Conservation (phyloP, 257 asterid species). For the Solanum paucissectum region DNA sequence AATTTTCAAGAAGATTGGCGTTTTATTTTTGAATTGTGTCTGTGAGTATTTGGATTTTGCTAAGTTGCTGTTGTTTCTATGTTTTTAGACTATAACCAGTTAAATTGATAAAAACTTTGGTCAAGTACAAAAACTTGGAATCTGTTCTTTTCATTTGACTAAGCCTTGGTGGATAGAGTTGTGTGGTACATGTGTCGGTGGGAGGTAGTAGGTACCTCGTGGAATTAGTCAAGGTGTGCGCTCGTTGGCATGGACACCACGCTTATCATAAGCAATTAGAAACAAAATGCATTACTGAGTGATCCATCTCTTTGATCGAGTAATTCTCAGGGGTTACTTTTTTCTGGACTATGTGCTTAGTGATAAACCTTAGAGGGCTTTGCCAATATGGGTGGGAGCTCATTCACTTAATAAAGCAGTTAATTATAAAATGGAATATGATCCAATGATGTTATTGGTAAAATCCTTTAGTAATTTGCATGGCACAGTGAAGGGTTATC, state of each 20-base stretch:
- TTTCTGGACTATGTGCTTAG: neutral
- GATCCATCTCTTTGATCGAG: neutral
- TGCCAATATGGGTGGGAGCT: neutral
- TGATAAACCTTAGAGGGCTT: neutral
- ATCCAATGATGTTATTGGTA: neutral
- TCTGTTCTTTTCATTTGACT: neutral
- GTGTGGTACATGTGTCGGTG: neutral
- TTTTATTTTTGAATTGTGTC: neutral
- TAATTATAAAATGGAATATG: neutral
- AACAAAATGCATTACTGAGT: neutral
- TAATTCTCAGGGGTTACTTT: neutral
- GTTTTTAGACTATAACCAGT: neutral
- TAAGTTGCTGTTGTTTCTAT: neutral
- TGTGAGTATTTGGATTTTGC: neutral
- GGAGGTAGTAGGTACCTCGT: neutral
- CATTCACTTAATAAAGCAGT: neutral
- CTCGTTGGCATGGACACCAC: neutral
- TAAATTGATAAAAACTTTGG: neutral
- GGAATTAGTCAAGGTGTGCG: neutral
- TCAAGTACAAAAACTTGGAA: neutral
- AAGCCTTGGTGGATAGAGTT: neutral
- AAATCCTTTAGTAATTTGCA: neutral
- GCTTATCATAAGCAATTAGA: neutral
- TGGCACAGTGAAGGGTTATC: neutral
- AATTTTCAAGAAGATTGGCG: neutral